Evolutionary conservation across 2,329 filamentous ascomycete species (phyloP).

Genomic region (Pleurostoma richardsiae): DNA sequence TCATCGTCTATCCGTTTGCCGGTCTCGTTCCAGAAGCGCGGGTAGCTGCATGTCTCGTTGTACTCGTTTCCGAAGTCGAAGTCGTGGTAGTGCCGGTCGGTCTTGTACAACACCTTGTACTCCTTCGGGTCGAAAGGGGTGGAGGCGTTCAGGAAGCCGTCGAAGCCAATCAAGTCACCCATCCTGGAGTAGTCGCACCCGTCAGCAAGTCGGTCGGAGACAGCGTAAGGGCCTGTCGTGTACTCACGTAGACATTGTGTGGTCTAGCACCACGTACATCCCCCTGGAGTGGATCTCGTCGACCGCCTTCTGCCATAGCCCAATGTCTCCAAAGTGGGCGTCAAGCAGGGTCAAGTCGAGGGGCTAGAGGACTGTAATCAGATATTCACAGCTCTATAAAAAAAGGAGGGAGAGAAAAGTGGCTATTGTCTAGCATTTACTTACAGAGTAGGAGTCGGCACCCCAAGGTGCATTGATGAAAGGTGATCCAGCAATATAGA

Average conservation of each 20-base stretch:
- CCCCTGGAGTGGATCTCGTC: constrained; percentile 53
- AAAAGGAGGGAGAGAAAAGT: not conserved
- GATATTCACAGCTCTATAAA: not conserved
- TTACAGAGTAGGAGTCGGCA: constrained; percentile 45
- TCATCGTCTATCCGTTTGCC: constrained; percentile 43
- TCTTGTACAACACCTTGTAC: constrained; percentile 54
- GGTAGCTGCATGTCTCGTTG: constrained; percentile 50
- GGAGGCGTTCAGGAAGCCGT: constrained; percentile 53
- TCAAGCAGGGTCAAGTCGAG: constrained; percentile 59
- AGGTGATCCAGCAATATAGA: constrained; percentile 57
- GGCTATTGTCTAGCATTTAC: constrained; percentile 1
- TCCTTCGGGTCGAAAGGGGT: constrained; percentile 50
- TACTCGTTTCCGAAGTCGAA: constrained; percentile 50
- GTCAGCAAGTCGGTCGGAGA: not conserved
- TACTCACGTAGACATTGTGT: constrained; percentile 56
- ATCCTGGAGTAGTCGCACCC: constrained; percentile 28
- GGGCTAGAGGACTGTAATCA: constrained; percentile 22
- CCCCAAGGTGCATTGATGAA: constrained; percentile 61
- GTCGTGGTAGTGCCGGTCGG: constrained; percentile 48
- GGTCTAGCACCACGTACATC: constrained; percentile 63
- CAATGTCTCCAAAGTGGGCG: constrained; percentile 54
- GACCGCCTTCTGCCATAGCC: constrained; percentile 50
- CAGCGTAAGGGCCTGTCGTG: not conserved
- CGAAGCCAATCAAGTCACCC: constrained; percentile 58
- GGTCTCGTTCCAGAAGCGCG: constrained; percentile 56